Base-by-base conservation (phyloP, 352 stramenopile genomes). In the Pythium chondricola region DNA sequence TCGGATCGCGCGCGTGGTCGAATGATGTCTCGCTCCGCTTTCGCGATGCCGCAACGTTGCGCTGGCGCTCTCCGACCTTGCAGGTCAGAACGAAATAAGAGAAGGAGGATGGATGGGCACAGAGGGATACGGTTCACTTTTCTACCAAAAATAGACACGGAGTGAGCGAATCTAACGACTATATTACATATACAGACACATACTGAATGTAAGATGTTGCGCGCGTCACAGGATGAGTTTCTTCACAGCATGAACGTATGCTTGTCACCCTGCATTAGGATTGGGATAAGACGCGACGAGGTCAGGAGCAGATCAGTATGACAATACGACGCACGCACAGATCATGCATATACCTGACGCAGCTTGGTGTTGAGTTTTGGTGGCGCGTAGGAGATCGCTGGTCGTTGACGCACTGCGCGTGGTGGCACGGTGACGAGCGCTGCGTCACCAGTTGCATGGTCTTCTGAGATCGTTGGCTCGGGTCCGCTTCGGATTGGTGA, bases 291-390 rank as follows among this genome's bases (percentile, higher is more conserved):
- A 27, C 21, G 36, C 17, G 4, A 42, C 6, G 17, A 42, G 36
- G 5, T 13, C 13, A 37, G 18, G n/a, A n/a, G n/a, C n/a, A 13
- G 31, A 5, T 46, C 29, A 32, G 18, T 4, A 21, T 39, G 18
- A 26, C 8, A 32, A 20, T 40, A 22, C 27, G 26, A 33, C n/a
- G n/a, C n/a, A n/a, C n/a, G n/a, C n/a, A n/a, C n/a, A n/a, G n/a
- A n/a, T n/a, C n/a, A n/a, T n/a, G n/a, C 18, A 35, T 63, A 37
- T 59, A 90, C 78, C 76, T 88, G 73, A 17, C 79, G 79, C 25
- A 90, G 71, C 52, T 90, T 90, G 6, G 69, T 79, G 60, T 85
- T 90, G 53, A 90, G 65, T 50, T 88, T 90, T 37, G 79, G 79
- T 21, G 85, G 74, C 0, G 48, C 63, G 58, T 90, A 90, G 26